A percentile compares a stretch with the other conserved stretches of the same genome.
Evolutionary conservation across 805 yeast species (phyloP).

Genomic region (Yamadazyma philogaea): DNA sequence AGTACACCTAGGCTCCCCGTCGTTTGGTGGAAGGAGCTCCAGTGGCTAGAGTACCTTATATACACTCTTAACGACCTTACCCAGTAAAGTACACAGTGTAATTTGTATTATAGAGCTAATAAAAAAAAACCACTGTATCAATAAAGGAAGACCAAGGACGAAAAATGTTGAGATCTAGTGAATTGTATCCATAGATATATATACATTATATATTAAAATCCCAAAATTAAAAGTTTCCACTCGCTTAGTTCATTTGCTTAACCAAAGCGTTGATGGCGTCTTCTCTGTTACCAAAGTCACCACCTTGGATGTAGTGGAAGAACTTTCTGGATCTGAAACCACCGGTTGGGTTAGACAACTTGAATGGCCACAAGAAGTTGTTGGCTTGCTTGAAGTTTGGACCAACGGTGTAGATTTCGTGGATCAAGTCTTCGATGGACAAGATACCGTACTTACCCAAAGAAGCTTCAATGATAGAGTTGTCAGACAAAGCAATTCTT

Average conservation of each 20-base stretch:
- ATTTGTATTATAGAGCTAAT: too few relatives aligned
- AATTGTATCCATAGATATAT: slow-evolving; percentile 1
- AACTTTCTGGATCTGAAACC: slow-evolving; percentile 98
- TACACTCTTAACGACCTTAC: slow-evolving; percentile 16
- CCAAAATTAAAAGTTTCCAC: slow-evolving; percentile 3
- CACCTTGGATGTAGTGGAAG: slow-evolving; percentile 97
- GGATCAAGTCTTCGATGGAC: slow-evolving; percentile 91
- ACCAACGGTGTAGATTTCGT: slow-evolving; percentile 94
- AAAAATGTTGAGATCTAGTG: slow-evolving; percentile 1
- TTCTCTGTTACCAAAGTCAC: slow-evolving; percentile 98
- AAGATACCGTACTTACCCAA: slow-evolving; percentile 91
- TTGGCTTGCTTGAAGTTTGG: slow-evolving; percentile 98
- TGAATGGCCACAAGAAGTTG: slow-evolving; percentile 98
- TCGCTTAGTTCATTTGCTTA: slow-evolving; percentile 82
- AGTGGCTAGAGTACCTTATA: slow-evolving; percentile 28
- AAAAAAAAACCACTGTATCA: background rate
- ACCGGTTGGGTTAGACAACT: slow-evolving; percentile 94
- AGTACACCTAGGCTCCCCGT: slow-evolving; percentile 2
- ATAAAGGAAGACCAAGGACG: background rate
- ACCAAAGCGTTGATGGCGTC: slow-evolving; percentile 91
- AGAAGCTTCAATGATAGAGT: slow-evolving; percentile 80
- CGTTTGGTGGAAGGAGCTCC: slow-evolving; percentile 32
- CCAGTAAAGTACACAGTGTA: background rate
- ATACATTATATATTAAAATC: slow-evolving; percentile 5
- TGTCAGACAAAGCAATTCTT: slow-evolving; percentile 87